Evolutionary conservation across 164 flowering plant genomes (phyloP).

Genomic region (Houttuynia cordata): DNA sequence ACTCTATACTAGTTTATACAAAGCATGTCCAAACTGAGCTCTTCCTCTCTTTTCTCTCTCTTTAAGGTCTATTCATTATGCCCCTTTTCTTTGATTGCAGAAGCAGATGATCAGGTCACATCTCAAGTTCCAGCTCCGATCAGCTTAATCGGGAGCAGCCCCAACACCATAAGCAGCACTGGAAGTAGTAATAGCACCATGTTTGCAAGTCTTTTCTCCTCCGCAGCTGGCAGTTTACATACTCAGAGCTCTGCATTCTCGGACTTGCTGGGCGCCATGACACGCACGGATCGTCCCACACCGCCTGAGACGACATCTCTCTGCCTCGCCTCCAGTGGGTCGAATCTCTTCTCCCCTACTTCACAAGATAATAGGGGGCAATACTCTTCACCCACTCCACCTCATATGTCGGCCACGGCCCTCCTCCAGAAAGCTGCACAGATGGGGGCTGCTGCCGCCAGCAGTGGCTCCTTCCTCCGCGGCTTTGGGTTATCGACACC

Average conservation of each 20-base stretch:
- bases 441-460: slow-evolving; percentile 53
- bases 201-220: slow-evolving; percentile 39
- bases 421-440: slow-evolving; percentile 70
- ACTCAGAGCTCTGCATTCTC: slow-evolving; percentile 23
- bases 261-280: slow-evolving; percentile 18
- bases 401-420: slow-evolving; percentile 71
- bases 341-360: slow-evolving; percentile 4
- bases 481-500: slow-evolving; percentile 18
- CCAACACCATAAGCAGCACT: slow-evolving; percentile 4
- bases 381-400: slow-evolving; percentile 23
- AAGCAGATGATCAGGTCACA: slow-evolving; percentile 24
- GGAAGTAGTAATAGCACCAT: slow-evolving; percentile 15
- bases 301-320: slow-evolving; percentile 6
- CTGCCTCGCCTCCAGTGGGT: slow-evolving; percentile 6
- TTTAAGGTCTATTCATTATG: not conserved
- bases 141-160: slow-evolving; percentile 6
- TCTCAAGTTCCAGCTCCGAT: slow-evolving; percentile 2
- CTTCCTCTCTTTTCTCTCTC: not conserved
- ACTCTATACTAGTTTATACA: not conserved
- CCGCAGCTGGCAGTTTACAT: slow-evolving; percentile 17
- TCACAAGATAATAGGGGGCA: slow-evolving; percentile 11
- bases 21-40: too few species aligned
- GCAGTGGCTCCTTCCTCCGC: slow-evolving; percentile 41
- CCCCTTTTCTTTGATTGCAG: slow-evolving; percentile 7
- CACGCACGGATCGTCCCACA: slow-evolving; percentile 14